A percentile compares a stretch with the other conserved stretches of the same genome.
phyloP scores from a whole-genome alignment of 179 eudicot species.

The Carnegiea gigantea region DNA sequence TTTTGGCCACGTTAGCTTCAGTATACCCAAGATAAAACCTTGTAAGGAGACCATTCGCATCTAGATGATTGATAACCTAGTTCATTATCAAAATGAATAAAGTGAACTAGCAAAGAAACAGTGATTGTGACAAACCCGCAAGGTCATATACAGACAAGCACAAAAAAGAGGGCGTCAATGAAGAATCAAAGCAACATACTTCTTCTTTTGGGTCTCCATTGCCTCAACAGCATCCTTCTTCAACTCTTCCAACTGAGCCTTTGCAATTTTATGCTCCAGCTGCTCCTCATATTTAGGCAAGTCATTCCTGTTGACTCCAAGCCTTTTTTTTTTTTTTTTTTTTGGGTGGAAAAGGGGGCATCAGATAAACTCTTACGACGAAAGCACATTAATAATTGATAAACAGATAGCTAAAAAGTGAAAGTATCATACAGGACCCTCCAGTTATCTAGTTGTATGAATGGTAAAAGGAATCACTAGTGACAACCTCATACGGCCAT shows the following conservation, averaged over 20 bases:
- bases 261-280: conserved; percentile 80
- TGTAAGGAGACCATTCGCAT: background rate
- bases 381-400: background rate
- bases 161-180: background rate
- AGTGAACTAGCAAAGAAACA: background rate
- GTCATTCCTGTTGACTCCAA: conserved; percentile 73
- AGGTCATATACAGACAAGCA: background rate
- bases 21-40: background rate
- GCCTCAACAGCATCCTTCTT: conserved; percentile 86
- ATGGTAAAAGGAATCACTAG: background rate
- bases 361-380: background rate
- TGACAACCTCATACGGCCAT: background rate
- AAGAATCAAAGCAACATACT: conserved; percentile 44
- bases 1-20: background rate
- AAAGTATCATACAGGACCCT: background rate
- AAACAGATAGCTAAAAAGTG: background rate
- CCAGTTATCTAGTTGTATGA: background rate
- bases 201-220: conserved; percentile 92
- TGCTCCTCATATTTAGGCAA: conserved; percentile 84
- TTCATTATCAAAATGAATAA: background rate
- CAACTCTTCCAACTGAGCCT: conserved; percentile 86
- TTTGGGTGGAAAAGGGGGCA: conserved; percentile 1
- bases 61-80: background rate
- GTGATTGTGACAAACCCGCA: background rate
- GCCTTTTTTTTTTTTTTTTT: conserved; percentile 38